phyloP scores from a whole-genome alignment of 768 basidiomycete species.

The Mycena rosella region DNA sequence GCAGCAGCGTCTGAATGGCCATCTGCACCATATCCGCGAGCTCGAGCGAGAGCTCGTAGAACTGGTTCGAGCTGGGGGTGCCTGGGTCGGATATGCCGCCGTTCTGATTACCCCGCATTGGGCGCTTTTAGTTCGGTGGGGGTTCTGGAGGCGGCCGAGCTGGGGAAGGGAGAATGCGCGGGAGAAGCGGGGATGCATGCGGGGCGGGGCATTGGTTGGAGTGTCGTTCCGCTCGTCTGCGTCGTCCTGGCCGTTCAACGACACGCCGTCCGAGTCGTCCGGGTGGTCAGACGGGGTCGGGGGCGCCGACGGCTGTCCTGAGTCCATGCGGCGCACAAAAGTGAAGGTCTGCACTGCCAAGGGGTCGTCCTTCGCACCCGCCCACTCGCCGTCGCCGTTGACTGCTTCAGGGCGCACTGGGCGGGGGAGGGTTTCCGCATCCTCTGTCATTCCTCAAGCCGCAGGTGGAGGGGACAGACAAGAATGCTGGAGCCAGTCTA shows the following conservation, averaged over 20 bases:
- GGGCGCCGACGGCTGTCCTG: constrained; percentile 9
- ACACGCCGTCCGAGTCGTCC: constrained; percentile 53
- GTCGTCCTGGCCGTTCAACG: constrained; percentile 35
- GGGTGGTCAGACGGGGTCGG: constrained; percentile 48
- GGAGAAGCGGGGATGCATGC: constrained; percentile 65
- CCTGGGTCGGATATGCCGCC: constrained; percentile 30
- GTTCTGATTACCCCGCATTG: constrained; percentile 8
- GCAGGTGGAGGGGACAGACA: background rate
- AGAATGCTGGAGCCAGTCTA: background rate
- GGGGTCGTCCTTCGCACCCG: constrained; percentile 1
- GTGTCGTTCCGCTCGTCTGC: constrained; percentile 39
- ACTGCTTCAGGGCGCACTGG: background rate
- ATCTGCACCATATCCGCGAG: constrained; percentile 92
- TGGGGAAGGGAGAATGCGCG: constrained; percentile 88
- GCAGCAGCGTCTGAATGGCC: constrained; percentile 91
- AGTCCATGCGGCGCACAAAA: constrained; percentile 26
- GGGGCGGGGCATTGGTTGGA: constrained; percentile 32
- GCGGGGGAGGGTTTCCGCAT: background rate
- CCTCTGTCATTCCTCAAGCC: constrained; percentile 17
- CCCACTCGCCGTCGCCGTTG: constrained; percentile 21
- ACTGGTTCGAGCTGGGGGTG: constrained; percentile 46
- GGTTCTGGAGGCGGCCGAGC: constrained; percentile 81
- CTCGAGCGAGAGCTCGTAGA: constrained; percentile 84
- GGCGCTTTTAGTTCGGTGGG: constrained; percentile 55
- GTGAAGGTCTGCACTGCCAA: constrained; percentile 21